These are phyloP conservation scores for Elaeis oleifera DNA, from an alignment of 202 grass and related monocot species.

Conservation along the genomic window DNA sequence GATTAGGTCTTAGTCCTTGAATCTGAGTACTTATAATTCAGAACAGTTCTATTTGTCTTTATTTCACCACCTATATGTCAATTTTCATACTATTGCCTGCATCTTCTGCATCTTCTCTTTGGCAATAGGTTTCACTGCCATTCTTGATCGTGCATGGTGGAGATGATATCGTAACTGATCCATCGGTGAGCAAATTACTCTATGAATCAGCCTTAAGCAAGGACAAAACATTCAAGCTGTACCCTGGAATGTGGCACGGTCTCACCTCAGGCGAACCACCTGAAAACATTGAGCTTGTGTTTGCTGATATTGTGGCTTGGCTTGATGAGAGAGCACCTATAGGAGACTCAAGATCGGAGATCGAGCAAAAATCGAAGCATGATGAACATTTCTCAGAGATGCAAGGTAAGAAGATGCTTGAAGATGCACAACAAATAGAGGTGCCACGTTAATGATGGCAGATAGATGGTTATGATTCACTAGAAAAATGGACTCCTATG, in stretches of 20 bases:
- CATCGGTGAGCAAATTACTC: constrained; percentile 44
- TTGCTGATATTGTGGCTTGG: constrained; percentile 56
- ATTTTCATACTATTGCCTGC: too few species aligned
- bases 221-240: constrained; percentile 68
- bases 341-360: neutral
- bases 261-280: constrained; percentile 47
- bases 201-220: constrained; percentile 51
- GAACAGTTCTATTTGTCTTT: too few species aligned
- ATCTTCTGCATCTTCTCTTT: neutral
- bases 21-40: too few species aligned
- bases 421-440: too few species aligned
- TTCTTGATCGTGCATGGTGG: constrained; percentile 63
- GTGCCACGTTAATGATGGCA: too few species aligned
- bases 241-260: constrained; percentile 69
- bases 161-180: constrained; percentile 46
- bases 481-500: too few species aligned
- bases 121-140: constrained; percentile 39
- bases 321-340: constrained; percentile 23
- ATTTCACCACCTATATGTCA: too few species aligned
- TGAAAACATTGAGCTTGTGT: constrained; percentile 50
- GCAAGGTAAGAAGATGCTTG: too few species aligned
- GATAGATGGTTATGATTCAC: too few species aligned
- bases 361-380: too few species aligned
- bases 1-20: too few species aligned
- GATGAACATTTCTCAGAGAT: too few species aligned